Base-by-base conservation (phyloP, 257 asterid genomes). In the Misopates orontium region DNA sequence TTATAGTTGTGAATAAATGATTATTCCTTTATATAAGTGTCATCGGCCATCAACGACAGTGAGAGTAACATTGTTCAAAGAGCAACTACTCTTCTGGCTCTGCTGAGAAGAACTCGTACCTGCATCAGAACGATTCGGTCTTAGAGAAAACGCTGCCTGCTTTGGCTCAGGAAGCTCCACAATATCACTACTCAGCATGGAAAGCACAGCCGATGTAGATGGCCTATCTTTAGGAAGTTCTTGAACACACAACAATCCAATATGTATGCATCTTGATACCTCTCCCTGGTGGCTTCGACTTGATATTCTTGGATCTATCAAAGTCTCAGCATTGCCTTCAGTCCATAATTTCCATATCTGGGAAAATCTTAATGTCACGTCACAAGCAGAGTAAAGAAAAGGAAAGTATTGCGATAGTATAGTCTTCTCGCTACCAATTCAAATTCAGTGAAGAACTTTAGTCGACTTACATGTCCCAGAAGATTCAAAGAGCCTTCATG, bases 161-260 rank as follows among this genome's bases (percentile, higher is more conserved):
- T 80, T 78, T 10, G 90, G 95, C 42, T 10, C 40, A 0, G 88
- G 86, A 15, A 89, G 86, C 69, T 81, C 75, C 3, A 73, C 22
- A 10, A 60, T 77, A 66, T 85, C 85, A 72, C 84, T 74, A 14
- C 60, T 78, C 21, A 89, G 71, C 89, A 87, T 83, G 8, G 87
- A 80, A 7, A 89, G 77, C 19, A 83, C 80, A 24, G 62, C 13
- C 12, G 84, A 70, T 18, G 81, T 60, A 18, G 75, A 73, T 13
- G 92, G 96, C 77, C 95, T 75, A 40, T 84, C 87, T 12, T 31
- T 73, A 21, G 82, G 82, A 60, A 68, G 70, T 67, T 86, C 90
- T 78, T 90, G 94, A 44, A 87, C 91, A 4, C 91, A 87, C 67
- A 89, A 70, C 49, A 89, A 52, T 24, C 91, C 91, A 0, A 85